Conservation (phyloP, 2,329 filamentous ascomycete species). For the Cylindrodendrum hubeiense region DNA sequence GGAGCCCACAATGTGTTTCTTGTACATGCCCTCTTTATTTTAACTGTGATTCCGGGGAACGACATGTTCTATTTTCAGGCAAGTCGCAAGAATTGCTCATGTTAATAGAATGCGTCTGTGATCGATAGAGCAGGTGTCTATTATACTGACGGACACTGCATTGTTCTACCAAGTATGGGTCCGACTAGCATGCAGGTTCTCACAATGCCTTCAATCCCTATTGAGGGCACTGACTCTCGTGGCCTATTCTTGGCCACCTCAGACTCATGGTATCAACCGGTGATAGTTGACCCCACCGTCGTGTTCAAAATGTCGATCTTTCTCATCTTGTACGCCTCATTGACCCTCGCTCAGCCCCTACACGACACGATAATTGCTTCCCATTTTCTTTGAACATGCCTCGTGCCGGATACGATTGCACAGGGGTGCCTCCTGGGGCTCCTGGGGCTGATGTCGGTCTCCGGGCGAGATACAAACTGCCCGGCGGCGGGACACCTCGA, state of each 20-base stretch:
- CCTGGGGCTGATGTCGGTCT: background rate
- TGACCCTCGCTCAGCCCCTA: background rate
- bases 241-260: background rate
- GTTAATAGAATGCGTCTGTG: no score
- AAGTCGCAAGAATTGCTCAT: no score
- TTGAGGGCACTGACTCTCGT: no score
- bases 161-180: background rate
- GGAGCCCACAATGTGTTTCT: no score
- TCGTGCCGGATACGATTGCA: background rate
- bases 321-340: background rate
- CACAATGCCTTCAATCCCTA: background rate
- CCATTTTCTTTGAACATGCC: background rate
- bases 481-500: slow-evolving; percentile 1
- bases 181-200: background rate
- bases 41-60: no score
- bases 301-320: background rate
- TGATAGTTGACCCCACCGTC: background rate
- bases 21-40: no score
- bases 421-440: background rate
- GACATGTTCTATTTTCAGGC: no score
- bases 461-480: background rate
- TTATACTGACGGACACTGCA: background rate
- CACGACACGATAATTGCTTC: background rate
- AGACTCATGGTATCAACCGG: background rate
- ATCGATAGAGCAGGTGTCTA: no score